A percentile compares a stretch with the other conserved stretches of the same genome.
phyloP scores from a whole-genome alignment of 176 grass and related monocot genomes.

The Eleusine indica region DNA sequence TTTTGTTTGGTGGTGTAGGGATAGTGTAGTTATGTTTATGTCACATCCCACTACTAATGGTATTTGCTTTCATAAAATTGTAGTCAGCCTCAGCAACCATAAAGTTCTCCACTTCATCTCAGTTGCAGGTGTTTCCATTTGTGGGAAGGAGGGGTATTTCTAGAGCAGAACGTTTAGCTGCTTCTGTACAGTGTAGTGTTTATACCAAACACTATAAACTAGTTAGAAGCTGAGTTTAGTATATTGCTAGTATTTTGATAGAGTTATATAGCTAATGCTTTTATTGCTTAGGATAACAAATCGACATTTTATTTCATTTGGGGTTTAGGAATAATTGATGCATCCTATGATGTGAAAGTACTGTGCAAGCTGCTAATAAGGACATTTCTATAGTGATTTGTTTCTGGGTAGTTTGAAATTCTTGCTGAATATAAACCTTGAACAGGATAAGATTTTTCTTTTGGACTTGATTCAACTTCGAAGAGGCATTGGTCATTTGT shows the following conservation, averaged over 20 bases:
- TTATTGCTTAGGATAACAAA: not conserved
- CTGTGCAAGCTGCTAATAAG: not conserved
- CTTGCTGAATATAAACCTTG: not conserved
- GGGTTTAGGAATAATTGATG: not conserved
- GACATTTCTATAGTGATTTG: not conserved
- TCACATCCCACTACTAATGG: conserved; percentile 21
- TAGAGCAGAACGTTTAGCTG: conserved; percentile 1
- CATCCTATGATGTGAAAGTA: not conserved
- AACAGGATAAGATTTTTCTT: conserved; percentile 2
- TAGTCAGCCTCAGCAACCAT: conserved; percentile 15
- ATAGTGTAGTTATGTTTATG: conserved; percentile 19
- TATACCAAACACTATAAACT: not conserved
- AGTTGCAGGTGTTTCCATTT: conserved; percentile 8
- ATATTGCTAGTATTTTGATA: not conserved
- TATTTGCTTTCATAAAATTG: conserved; percentile 9
- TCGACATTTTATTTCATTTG: not conserved
- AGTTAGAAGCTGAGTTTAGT: not conserved
- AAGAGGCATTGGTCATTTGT: conserved; percentile 1
- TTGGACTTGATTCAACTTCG: not conserved
- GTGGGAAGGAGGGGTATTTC: not conserved
- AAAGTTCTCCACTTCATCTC: not conserved
- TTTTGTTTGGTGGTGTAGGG: conserved; percentile 20
- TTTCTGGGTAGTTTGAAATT: not conserved
- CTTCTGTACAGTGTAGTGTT: not conserved
- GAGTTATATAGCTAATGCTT: not conserved